Evolutionary conservation across 495 filamentous ascomycete genomes (phyloP).

Genomic region (Xanthoparmelia taractica): DNA sequence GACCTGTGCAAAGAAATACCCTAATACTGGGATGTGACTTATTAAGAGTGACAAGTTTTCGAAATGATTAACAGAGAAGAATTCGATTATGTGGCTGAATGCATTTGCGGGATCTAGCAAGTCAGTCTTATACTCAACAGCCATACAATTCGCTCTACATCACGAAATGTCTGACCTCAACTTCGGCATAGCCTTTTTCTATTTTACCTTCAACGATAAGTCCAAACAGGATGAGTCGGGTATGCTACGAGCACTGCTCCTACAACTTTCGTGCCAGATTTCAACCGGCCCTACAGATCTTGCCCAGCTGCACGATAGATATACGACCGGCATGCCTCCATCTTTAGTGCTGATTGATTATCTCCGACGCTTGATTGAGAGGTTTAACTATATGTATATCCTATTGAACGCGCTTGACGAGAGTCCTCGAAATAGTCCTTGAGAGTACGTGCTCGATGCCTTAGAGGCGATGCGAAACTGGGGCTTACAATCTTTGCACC

Average conservation of each 20-base stretch:
- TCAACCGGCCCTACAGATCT: constrained; percentile 20
- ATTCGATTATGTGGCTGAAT: constrained; percentile 37
- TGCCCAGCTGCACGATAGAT: constrained; percentile 17
- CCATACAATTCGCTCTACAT: constrained; percentile 27
- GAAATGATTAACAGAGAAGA: constrained; percentile 31
- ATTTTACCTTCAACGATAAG: constrained; percentile 36
- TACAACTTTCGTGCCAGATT: constrained; percentile 33
- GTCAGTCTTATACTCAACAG: constrained; percentile 35
- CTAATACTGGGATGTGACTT: constrained; percentile 32
- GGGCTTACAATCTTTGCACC: constrained; percentile 28
- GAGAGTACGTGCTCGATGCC: constrained; percentile 26
- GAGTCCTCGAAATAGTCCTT: constrained; percentile 20
- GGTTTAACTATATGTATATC: constrained; percentile 27
- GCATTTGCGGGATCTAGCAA: constrained; percentile 40
- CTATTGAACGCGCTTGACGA: constrained; percentile 28
- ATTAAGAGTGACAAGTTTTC: constrained; percentile 27
- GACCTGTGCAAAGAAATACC: constrained; percentile 26
- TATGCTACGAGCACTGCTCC: constrained; percentile 35
- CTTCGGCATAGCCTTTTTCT: constrained; percentile 35
- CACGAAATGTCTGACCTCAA: constrained; percentile 13
- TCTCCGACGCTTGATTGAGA: constrained; percentile 20
- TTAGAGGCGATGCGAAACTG: constrained; percentile 28
- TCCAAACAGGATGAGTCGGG: constrained; percentile 27
- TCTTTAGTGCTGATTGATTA: constrained; percentile 16
- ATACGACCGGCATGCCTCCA: constrained; percentile 18